Evolutionary conservation across 768 basidiomycete genomes (phyloP).

Genomic region (Phallus indusiatus): DNA sequence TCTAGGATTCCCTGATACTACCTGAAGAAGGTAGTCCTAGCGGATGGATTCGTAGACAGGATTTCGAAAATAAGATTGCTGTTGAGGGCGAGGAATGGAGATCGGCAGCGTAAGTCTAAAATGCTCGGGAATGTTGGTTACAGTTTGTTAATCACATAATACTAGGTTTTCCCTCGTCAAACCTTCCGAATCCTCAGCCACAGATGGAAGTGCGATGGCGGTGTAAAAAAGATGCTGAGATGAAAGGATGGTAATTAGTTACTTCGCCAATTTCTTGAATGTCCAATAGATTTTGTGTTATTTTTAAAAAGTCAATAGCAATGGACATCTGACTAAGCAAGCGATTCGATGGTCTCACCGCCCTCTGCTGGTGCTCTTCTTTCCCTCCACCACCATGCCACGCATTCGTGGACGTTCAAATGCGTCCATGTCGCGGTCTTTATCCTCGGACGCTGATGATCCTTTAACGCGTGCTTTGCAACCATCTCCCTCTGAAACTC

Average conservation of each 20-base stretch:
- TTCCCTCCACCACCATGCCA: background rate
- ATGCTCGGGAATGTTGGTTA: background rate
- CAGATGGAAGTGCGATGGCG: background rate
- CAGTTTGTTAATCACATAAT: background rate
- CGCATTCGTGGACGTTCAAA: conserved; percentile 6
- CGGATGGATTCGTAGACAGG: conserved; percentile 60
- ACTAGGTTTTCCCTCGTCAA: background rate
- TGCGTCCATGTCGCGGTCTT: background rate
- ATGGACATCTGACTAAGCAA: background rate
- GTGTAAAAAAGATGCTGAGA: background rate
- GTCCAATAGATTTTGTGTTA: too few species aligned
- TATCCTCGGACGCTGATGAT: conserved; percentile 31
- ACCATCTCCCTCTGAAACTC: conserved; percentile 47
- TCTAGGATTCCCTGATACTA: conserved; percentile 45
- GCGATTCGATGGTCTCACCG: background rate
- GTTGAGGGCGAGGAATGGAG: conserved; percentile 40
- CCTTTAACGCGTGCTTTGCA: conserved; percentile 50
- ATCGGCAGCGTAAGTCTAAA: conserved; percentile 34
- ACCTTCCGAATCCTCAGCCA: background rate
- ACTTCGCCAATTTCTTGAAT: too few species aligned
- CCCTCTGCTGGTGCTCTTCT: background rate
- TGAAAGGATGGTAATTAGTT: background rate
- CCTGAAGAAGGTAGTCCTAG: conserved; percentile 52
- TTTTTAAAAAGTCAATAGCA: too few species aligned
- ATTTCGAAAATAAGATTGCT: conserved; percentile 35